These are phyloP conservation scores for Eutrema yunnanense DNA, from an alignment of 345 rosid species.

Conservation along the genomic window DNA sequence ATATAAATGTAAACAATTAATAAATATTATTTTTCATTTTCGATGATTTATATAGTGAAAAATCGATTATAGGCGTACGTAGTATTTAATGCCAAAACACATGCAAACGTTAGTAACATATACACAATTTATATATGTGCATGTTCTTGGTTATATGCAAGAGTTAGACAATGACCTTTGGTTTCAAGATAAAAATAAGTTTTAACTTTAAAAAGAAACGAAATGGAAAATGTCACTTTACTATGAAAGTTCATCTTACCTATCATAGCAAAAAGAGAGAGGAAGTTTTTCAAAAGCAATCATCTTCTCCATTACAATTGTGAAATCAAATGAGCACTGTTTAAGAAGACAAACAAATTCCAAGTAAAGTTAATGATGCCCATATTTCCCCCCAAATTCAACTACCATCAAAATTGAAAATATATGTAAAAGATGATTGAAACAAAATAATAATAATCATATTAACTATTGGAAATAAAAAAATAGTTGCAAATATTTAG, in stretches of 20 bases:
- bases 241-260: slow-evolving; percentile 22
- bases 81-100: not conserved
- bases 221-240: slow-evolving; percentile 17
- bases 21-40: not conserved
- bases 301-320: slow-evolving; percentile 15
- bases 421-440: not conserved
- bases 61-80: not conserved
- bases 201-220: not conserved
- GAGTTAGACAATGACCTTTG: slow-evolving; percentile 1
- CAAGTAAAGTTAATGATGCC: not conserved
- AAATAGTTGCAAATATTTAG: not conserved
- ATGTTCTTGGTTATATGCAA: slow-evolving; percentile 17
- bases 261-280: slow-evolving; percentile 13
- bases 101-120: not conserved
- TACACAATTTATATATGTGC: not conserved
- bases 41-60: not conserved
- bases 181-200: not conserved
- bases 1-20: not conserved
- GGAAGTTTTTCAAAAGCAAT: slow-evolving; percentile 17
- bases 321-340: slow-evolving; percentile 7
- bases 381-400: not conserved
- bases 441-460: not conserved
- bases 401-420: not conserved
- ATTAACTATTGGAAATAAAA: too few species aligned
- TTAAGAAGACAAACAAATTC: not conserved